Conservation (phyloP, 2,329 filamentous ascomycete species). For the Colletotrichum endophyticum region DNA sequence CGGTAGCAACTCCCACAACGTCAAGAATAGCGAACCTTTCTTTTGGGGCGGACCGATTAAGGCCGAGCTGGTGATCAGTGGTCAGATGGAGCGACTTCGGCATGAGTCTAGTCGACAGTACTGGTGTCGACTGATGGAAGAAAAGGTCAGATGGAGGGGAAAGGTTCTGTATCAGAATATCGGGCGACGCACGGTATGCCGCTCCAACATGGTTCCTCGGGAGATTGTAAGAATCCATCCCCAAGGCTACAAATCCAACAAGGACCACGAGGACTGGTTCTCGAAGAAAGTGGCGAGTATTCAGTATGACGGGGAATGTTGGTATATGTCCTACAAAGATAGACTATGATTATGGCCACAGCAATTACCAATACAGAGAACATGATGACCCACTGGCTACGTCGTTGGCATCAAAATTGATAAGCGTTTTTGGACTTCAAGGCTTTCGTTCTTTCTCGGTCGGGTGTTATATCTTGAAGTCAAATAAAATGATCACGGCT, state of each 20-base stretch:
- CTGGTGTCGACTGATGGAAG: neutral
- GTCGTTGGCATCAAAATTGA: no score
- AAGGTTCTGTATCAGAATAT: neutral
- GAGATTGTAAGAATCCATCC: neutral
- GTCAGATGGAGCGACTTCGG: neutral
- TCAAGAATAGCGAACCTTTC: neutral
- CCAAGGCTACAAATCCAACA: neutral
- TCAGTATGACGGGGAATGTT: neutral
- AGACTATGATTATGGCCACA: no score
- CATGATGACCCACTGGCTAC: no score
- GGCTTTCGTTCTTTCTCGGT: no score
- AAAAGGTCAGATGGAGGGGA: neutral
- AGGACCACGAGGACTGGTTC: no score
- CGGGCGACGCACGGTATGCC: neutral
- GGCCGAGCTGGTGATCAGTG: neutral
- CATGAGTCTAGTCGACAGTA: neutral
- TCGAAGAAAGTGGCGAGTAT: neutral
- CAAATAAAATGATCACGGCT: no score
- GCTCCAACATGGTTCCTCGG: neutral
- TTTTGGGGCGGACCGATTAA: neutral
- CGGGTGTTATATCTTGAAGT: no score
- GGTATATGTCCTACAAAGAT: neutral
- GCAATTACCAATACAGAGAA: no score
- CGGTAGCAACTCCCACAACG: accelerated
- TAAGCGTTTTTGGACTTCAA: no score